Evolutionary conservation across 2,329 filamentous ascomycete genomes (phyloP), one percentile per base, ranked within the genome.

Genomic region (Piedraia hortae): DNA sequence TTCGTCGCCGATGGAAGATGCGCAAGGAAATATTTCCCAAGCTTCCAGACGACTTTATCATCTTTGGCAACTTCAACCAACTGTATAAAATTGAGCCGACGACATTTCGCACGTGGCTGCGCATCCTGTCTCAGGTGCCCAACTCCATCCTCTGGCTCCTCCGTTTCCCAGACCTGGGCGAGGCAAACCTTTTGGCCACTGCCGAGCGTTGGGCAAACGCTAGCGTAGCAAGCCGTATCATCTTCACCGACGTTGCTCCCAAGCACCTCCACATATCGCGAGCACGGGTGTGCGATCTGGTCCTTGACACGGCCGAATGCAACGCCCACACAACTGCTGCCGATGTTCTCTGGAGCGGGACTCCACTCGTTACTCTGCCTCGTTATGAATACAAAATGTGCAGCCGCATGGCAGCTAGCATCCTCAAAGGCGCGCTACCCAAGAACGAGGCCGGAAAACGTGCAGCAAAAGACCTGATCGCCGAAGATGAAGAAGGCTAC

Each of bases 81-180:
- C 54, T 97, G 14, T 97, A 97, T 51, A 97, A 97, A 78, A 93
- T 97, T 46, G 85, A 97, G 34, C 85, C 85, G 2, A 88, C 78
- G 3, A 91, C 78, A 5, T 93, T 93, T 48, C 71, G 85, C 22
- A 77, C 74, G 18, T 97, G 85, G 80, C 54, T 97, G 13, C 73
- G 85, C 25, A 91, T 97, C 31, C 58, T 97, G 10, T 61, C 74
- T 16, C 62, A 61, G 26, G 66, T 82, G 9, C 80, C 82, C 0
- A 89, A 85, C 28, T 73, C 82, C 5, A 62, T 91, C 16, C 58
- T 97, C 12, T 97, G 85, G 85, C 62, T 97, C 4, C 60, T 97
- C n/a, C 71, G 82, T 17, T 97, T 97, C 41, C 85, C 85, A 0
- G 85, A 93, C 32, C 56, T 89, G 0, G 85, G 85, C 18, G 85